phyloP scores from a whole-genome alignment of 2,329 filamentous ascomycete species.

The Fusarium sp. region DNA sequence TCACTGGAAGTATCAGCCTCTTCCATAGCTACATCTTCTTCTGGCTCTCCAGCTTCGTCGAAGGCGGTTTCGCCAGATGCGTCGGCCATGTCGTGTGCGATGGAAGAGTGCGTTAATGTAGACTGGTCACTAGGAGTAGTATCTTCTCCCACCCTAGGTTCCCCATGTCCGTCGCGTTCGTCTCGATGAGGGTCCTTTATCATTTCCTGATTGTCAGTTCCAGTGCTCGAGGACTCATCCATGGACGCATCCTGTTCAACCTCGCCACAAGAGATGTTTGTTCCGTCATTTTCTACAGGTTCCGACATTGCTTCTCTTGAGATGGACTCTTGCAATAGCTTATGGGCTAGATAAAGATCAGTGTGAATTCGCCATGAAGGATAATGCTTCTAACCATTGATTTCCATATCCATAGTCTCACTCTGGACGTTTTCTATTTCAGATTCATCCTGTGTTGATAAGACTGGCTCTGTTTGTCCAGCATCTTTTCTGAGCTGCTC shows the following conservation, averaged over 20 bases:
- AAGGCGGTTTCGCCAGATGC: neutral
- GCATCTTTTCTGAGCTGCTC: constrained; percentile 48
- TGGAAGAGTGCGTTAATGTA: neutral
- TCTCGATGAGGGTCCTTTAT: neutral
- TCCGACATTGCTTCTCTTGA: neutral
- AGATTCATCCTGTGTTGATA: constrained; percentile 17
- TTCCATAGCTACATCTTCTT: constrained; percentile 41
- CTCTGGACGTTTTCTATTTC: constrained; percentile 28
- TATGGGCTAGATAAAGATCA: constrained; percentile 31
- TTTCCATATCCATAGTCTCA: constrained; percentile 16
- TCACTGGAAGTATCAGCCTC: constrained; percentile 33
- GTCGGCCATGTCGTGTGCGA: neutral
- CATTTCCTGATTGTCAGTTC: neutral
- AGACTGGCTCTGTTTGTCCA: constrained; percentile 23
- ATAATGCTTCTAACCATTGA: neutral
- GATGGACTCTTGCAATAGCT: neutral
- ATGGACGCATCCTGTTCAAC: constrained; percentile 14
- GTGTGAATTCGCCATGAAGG: constrained; percentile 1
- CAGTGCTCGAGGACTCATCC: constrained; percentile 7
- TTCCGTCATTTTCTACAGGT: neutral
- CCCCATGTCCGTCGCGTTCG: neutral
- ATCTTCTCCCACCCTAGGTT: neutral
- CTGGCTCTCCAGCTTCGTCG: constrained; percentile 13
- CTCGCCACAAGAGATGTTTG: neutral
- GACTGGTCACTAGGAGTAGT: neutral